Conservation (phyloP, 1,284 basidiomycete genomes). For the Bondarzewia mesenterica region DNA sequence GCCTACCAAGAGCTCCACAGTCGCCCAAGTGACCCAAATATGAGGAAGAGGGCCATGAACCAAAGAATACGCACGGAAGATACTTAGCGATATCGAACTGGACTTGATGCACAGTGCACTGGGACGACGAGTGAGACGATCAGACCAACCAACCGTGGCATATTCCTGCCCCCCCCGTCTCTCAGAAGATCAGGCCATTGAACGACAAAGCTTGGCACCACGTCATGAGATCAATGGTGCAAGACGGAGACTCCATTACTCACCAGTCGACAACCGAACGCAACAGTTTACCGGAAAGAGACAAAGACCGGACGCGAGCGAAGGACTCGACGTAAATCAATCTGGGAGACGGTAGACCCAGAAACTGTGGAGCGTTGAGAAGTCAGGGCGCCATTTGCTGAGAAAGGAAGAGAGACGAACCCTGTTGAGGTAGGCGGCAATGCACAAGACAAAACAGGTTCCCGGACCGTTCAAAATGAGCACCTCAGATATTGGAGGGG, state of each 20-base stretch:
- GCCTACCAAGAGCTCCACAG: not conserved
- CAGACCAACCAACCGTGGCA: conserved; percentile 63
- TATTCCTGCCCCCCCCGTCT: conserved; percentile 33
- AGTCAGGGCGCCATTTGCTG: conserved; percentile 2
- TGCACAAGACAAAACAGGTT: conserved; percentile 80
- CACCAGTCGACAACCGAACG: conserved; percentile 77
- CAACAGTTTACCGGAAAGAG: conserved; percentile 80
- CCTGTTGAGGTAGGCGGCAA: conserved; percentile 66
- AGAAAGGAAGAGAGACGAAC: conserved; percentile 37
- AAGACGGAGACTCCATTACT: conserved; percentile 18
- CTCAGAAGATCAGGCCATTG: conserved; percentile 71
- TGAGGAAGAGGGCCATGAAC: not conserved
- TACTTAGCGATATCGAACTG: no score
- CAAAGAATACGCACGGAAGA: no score
- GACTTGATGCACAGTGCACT: no score
- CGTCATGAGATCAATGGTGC: conserved; percentile 3
- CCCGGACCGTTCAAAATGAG: conserved; percentile 94
- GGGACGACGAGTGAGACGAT: not conserved
- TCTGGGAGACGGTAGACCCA: conserved; percentile 66
- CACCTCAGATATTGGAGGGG: conserved; percentile 43
- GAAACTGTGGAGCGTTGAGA: conserved; percentile 44
- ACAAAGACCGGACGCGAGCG: conserved; percentile 79
- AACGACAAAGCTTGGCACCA: conserved; percentile 60
- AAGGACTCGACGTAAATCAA: conserved; percentile 94
- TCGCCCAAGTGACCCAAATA: not conserved